A percentile compares a stretch with the other conserved stretches of the same genome.
Evolutionary conservation across 1,284 basidiomycete species (phyloP).

Genomic region (Erythrobasidium hasegawianum): DNA sequence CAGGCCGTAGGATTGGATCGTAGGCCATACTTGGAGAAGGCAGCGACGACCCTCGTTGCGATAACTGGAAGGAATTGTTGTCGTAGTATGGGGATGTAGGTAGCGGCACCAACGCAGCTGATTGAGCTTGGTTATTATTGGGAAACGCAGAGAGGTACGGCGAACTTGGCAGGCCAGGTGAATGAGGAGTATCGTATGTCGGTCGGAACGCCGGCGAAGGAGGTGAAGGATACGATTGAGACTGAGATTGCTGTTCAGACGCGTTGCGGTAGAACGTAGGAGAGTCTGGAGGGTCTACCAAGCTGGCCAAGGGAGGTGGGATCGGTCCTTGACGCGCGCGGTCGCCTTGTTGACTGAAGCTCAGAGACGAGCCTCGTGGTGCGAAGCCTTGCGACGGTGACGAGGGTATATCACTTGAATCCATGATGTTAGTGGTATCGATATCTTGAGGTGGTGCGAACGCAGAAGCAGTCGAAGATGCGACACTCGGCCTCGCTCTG

Average conservation of each 20-base stretch:
- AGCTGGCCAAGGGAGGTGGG: constrained; percentile 1
- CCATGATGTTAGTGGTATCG: neutral
- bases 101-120: neutral
- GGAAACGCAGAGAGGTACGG: neutral
- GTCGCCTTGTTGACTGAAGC: neutral
- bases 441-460: neutral
- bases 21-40: too few species aligned
- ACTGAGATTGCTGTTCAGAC: neutral
- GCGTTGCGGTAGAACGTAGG: neutral
- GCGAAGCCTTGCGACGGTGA: neutral
- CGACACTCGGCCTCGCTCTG: too few species aligned
- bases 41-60: neutral
- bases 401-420: neutral
- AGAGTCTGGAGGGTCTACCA: constrained; percentile 7
- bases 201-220: constrained; percentile 2
- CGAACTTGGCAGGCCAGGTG: neutral
- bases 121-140: neutral
- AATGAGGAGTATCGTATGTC: neutral
- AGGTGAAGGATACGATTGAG: neutral
- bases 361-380: neutral
- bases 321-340: neutral
- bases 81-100: neutral
- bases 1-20: too few species aligned
- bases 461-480: too few species aligned
- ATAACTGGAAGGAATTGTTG: neutral